Evolutionary conservation across 495 filamentous ascomycete species (phyloP).

Genomic region (Neurospora sp.): DNA sequence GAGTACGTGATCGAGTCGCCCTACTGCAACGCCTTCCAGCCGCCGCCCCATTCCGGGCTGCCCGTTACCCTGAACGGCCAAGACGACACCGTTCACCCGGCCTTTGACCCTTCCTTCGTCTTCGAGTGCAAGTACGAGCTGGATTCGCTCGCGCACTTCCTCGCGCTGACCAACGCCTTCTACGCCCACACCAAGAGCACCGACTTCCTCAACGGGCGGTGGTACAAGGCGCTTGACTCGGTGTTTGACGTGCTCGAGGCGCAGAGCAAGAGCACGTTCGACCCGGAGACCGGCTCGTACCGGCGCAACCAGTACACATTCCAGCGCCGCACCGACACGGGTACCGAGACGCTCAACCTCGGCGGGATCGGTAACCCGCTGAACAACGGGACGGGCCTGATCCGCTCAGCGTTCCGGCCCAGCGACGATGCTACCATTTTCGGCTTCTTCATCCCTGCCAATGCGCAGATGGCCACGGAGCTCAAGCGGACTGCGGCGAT

Average conservation of each 20-base stretch:
- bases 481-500: conserved; percentile 66
- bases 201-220: conserved; percentile 67
- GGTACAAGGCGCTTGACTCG: conserved; percentile 69
- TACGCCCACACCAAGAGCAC: conserved; percentile 66
- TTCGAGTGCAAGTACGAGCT: conserved; percentile 99
- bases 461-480: conserved; percentile 92
- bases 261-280: conserved; percentile 73
- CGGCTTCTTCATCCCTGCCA: conserved; percentile 91
- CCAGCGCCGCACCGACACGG: conserved; percentile 63
- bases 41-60: conserved; percentile 71
- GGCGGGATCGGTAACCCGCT: conserved; percentile 82
- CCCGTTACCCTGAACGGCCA: conserved; percentile 60
- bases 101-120: conserved; percentile 71
- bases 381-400: conserved; percentile 69
- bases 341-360: conserved; percentile 85
- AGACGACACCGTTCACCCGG: conserved; percentile 74
- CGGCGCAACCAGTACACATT: conserved; percentile 76
- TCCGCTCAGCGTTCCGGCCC: conserved; percentile 90
- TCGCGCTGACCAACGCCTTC: conserved; percentile 78
- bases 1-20: conserved; percentile 91
- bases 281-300: conserved; percentile 50
- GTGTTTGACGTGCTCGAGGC: conserved; percentile 63
- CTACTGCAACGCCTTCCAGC: conserved; percentile 98
- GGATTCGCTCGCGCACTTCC: conserved; percentile 88
- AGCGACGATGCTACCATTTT: conserved; percentile 95